Conservation (phyloP, 2,329 filamentous ascomycete genomes). For the Lachnellula arida region DNA sequence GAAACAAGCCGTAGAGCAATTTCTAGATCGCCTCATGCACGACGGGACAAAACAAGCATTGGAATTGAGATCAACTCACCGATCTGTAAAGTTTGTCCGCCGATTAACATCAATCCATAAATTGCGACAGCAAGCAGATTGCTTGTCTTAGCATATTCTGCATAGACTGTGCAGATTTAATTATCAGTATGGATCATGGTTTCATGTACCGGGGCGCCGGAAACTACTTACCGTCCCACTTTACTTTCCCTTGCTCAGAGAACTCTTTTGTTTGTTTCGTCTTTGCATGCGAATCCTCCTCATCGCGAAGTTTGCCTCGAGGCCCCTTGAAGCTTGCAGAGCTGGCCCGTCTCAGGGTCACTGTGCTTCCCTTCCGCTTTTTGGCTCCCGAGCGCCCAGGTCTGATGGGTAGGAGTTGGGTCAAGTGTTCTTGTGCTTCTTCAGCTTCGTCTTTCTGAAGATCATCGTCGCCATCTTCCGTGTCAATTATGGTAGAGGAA, state of each 20-base stretch:
- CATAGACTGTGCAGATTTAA: constrained; percentile 56
- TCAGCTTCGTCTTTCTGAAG: constrained; percentile 54
- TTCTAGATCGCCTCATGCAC: background rate
- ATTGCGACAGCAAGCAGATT: constrained; percentile 79
- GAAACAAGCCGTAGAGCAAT: background rate
- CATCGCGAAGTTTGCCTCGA: constrained; percentile 77
- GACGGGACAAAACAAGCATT: background rate
- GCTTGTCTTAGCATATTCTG: constrained; percentile 91
- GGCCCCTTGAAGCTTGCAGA: constrained; percentile 85
- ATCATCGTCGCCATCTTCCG: constrained; percentile 45
- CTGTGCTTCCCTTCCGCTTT: constrained; percentile 63
- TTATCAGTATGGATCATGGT: constrained; percentile 17
- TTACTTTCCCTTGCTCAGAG: constrained; percentile 92
- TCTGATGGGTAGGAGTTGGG: constrained; percentile 73
- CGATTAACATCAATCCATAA: constrained; percentile 72
- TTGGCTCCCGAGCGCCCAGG: constrained; percentile 46
- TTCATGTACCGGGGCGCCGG: background rate
- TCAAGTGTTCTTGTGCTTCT: constrained; percentile 71
- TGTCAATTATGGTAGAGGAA: constrained; percentile 53
- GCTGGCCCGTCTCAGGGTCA: constrained; percentile 83
- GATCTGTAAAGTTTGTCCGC: constrained; percentile 77
- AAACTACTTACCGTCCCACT: constrained; percentile 61
- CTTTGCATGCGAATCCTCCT: constrained; percentile 68
- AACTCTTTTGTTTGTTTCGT: constrained; percentile 85
- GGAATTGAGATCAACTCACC: constrained; percentile 42